Percentiles rank a stretch among this genome's conserved stretches.
Conservation (phyloP, 129 eudicot genomes). For the Artemisia annua region DNA sequence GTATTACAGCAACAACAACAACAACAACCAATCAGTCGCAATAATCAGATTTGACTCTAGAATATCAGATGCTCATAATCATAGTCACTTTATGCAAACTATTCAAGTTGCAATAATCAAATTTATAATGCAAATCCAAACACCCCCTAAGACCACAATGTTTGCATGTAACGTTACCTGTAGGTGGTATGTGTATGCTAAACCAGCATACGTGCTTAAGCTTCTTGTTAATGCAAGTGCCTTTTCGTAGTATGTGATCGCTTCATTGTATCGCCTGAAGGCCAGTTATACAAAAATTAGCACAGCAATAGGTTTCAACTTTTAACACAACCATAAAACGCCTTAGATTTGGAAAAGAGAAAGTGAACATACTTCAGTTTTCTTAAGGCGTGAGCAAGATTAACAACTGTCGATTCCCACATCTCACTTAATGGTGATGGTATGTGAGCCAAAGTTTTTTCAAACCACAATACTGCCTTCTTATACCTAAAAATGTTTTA, state of each 20-base stretch:
- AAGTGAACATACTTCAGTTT: constrained; percentile 60
- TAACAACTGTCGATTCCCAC: constrained; percentile 96
- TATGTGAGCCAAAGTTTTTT: constrained; percentile 74
- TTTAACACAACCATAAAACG: background rate
- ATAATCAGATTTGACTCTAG: too few relatives aligned
- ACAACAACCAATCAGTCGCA: too few relatives aligned
- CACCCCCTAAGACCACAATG: background rate
- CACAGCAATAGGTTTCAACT: background rate
- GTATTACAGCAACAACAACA: too few relatives aligned
- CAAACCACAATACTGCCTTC: constrained; percentile 88
- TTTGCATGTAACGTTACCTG: constrained; percentile 47
- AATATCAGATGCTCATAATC: too few relatives aligned
- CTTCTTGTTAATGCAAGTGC: constrained; percentile 91
- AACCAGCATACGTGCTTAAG: constrained; percentile 88
- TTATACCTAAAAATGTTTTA: constrained; percentile 54
- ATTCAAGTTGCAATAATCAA: too few relatives aligned
- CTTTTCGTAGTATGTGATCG: constrained; percentile 80
- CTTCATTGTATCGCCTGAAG: constrained; percentile 83
- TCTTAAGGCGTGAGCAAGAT: constrained; percentile 89
- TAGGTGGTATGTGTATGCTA: constrained; percentile 91
- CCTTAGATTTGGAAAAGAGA: background rate
- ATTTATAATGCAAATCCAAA: too few relatives aligned
- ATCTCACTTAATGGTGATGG: constrained; percentile 75
- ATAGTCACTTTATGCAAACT: too few relatives aligned
- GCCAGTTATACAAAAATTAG: background rate